Percentiles rank a stretch among this genome's conserved stretches.
phyloP scores from a whole-genome alignment of 1,284 basidiomycete genomes.

The Nidula niveotomentosa region DNA sequence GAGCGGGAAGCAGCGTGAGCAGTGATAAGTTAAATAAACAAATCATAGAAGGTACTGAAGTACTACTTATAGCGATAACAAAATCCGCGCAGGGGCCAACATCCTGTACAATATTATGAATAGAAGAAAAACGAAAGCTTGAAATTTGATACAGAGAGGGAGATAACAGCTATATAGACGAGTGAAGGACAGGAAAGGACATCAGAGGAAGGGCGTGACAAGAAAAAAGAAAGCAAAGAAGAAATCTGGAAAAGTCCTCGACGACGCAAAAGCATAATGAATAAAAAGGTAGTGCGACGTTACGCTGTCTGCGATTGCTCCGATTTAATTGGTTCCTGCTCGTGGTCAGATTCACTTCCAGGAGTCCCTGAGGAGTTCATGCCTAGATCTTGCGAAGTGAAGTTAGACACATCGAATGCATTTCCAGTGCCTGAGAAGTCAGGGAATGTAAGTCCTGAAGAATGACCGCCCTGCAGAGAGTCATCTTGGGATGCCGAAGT shows the following conservation, averaged over 20 bases:
- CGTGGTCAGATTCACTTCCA: constrained; percentile 54
- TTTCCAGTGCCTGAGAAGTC: constrained; percentile 62
- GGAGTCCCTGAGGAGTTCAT: constrained; percentile 54
- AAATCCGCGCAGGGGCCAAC: constrained; percentile 17
- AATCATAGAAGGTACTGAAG: constrained; percentile 7
- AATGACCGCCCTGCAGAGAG: constrained; percentile 51
- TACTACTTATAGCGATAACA: constrained; percentile 2
- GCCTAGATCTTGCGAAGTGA: constrained; percentile 64
- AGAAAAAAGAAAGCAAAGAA: constrained; percentile 1
- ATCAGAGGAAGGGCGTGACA: constrained; percentile 6
- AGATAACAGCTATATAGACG: constrained; percentile 4
- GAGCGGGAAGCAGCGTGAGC: not conserved
- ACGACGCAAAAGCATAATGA: constrained; percentile 6
- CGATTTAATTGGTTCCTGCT: constrained; percentile 41
- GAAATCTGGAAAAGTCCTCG: not conserved
- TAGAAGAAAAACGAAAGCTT: not conserved
- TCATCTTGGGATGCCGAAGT: constrained; percentile 62
- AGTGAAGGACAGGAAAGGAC: not conserved
- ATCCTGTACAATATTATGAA: constrained; percentile 26
- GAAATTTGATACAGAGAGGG: not conserved
- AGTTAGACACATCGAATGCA: constrained; percentile 66
- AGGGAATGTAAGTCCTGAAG: constrained; percentile 58
- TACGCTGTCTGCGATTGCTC: constrained; percentile 25
- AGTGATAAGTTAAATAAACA: constrained; percentile 24
- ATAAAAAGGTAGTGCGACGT: constrained; percentile 12